Base-by-base conservation (phyloP, 768 basidiomycete species). In the Boletus pseudopeckii region DNA sequence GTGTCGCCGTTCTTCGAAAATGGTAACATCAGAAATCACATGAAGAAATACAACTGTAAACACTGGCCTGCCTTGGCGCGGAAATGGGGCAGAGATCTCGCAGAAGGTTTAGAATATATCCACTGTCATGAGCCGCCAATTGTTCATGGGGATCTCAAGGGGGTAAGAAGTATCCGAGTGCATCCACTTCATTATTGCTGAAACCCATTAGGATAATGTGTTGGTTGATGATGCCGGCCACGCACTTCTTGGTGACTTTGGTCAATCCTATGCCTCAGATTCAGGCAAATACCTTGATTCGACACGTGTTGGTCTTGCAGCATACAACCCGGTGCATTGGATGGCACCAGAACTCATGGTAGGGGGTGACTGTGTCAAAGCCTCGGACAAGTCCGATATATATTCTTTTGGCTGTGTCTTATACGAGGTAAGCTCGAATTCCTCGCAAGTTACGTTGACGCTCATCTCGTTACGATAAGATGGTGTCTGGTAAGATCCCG, bases 101-200 rank as follows among this genome's bases (percentile, higher is more conserved):
- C 63, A 8, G 37, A 56, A 37, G 70, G 33, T 24, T 55, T 69
- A 13, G 15, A 40, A 13, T 71, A 65, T 37, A 54, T 71, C 20
- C 67, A 71, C 22, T 17, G 7, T 7, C 56, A 59, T 15, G 50
- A 65, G 4, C 67, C 67, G 0, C 62, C 67, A 30, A 62, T 77
- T 26, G 55, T 74, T 14, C 76, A 77, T 24, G 73, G 76, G 7
- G 76, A 77, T 57, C 30, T 77, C 26, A 77, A 77, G 56, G 70
- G 68, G 30, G 75, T 55, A 45, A 60, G 68, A 37, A 20, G 48
- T 20, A 18, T 45, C 17, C 17, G 4, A 56, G n/a, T 17, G 4
- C 8, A 41, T 48, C 34, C n/a, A 42, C 13, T 26, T 45, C 15
- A 17, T 40, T 30, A 14, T 42, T 22, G 44, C 50, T 53, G 45